Conservation (phyloP, 2,329 filamentous ascomycete species). For the Colletotrichum lupini region DNA sequence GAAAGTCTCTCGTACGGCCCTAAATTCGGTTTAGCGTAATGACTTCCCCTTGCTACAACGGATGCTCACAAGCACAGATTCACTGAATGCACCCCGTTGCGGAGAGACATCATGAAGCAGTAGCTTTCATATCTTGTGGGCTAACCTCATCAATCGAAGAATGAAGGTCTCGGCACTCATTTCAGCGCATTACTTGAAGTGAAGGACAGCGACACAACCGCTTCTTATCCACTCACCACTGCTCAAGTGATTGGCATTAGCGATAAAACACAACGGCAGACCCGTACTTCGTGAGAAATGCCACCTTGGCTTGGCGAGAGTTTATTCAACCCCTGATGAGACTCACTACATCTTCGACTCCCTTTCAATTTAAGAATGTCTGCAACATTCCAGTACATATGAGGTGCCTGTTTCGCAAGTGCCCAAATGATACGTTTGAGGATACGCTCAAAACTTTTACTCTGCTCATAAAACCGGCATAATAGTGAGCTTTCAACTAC, state of each 20-base stretch:
- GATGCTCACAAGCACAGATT: neutral
- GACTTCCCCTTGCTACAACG: neutral
- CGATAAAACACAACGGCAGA: neutral
- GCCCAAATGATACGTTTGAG: neutral
- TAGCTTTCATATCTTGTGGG: neutral
- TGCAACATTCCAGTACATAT: neutral
- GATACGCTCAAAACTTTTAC: neutral
- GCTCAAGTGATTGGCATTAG: neutral
- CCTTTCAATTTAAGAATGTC: neutral
- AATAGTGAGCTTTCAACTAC: too few relatives aligned
- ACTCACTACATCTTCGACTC: neutral
- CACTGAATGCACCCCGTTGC: neutral
- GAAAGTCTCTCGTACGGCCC: neutral
- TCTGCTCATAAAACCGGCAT: too few relatives aligned
- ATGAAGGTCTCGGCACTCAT: conserved; percentile 5
- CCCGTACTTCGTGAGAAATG: neutral
- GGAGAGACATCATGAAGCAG: conserved; percentile 18
- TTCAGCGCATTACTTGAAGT: neutral
- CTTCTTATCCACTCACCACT: neutral
- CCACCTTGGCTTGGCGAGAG: neutral
- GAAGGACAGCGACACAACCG: neutral
- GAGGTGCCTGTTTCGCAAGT: neutral
- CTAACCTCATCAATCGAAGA: neutral
- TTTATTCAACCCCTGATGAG: neutral
- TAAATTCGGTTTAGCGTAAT: neutral